Evolutionary conservation across 306 rosid genomes (phyloP).

Genomic region (Cicer arietinum): DNA sequence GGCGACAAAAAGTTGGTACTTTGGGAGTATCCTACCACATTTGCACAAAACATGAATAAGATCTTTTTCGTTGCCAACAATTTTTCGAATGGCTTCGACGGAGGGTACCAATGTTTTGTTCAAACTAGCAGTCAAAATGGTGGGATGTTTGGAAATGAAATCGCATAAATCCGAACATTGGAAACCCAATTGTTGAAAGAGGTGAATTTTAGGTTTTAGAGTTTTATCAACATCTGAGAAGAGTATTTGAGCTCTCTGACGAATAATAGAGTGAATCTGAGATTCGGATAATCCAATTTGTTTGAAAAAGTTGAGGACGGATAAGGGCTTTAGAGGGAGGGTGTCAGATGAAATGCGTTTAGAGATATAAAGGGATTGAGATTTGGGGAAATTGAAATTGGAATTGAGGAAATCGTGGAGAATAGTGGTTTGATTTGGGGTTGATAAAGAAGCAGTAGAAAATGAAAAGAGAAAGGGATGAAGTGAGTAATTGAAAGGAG

Average conservation of each 20-base stretch:
- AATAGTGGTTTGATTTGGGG: constrained; percentile 13
- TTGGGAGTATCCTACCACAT: constrained; percentile 39
- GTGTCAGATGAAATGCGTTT: constrained; percentile 9
- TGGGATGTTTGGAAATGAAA: constrained; percentile 48
- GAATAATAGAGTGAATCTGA: constrained; percentile 44
- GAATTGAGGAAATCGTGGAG: constrained; percentile 42
- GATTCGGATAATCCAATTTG: constrained; percentile 54
- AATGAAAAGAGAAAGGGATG: constrained; percentile 26
- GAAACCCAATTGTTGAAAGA: constrained; percentile 57
- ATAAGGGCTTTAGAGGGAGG: constrained; percentile 47
- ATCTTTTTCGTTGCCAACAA: constrained; percentile 40
- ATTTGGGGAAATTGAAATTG: constrained; percentile 45
- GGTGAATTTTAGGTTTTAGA: constrained; percentile 57
- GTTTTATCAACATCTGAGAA: constrained; percentile 52
- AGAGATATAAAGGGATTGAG: constrained; percentile 42
- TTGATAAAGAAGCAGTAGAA: constrained; percentile 46
- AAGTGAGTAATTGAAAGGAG: constrained; percentile 3
- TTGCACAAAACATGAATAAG: constrained; percentile 39
- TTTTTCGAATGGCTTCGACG: constrained; percentile 52
- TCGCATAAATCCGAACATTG: constrained; percentile 43
- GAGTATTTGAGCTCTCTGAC: constrained; percentile 43
- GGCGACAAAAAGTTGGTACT: constrained; percentile 31
- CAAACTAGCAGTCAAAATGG: constrained; percentile 54
- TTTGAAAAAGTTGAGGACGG: constrained; percentile 46
- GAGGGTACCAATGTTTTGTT: constrained; percentile 54